Evolutionary conservation across 345 rosid genomes (phyloP), one percentile per base, ranked within the genome.

Genomic region (Bruguiera parviflora): DNA sequence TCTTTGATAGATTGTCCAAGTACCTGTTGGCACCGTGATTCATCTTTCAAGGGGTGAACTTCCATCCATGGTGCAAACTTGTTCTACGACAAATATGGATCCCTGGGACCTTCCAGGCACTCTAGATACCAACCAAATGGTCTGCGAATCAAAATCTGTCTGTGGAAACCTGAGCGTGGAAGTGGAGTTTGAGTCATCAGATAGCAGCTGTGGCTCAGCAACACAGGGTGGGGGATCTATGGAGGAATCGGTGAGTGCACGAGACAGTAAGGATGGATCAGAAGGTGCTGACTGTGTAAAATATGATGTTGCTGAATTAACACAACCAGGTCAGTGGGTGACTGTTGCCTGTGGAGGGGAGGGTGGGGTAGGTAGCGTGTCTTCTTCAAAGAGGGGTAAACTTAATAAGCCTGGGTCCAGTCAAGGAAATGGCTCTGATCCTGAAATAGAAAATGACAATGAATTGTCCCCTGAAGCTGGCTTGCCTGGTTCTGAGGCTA

Each of bases 91-190:
- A 66, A 83, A 78, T 75, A 74, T 84, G 73, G 95, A 91, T 81
- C 98, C 97, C 3, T 94, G 97, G 97, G 98, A 94, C 22, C 88
- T 88, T 83, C 97, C 96, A 1, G 97, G 97, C 20, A 72, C 79
- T 32, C 83, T 94, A 51, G 88, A 63, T 63, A 73, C 71, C 22
- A 81, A 80, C 59, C 75, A 79, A 52, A 72, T 78, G 35, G 72
- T 68, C 58, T n/a, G 61, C 58, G 56, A 75, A 49, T 71, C 68
- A 62, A 76, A 74, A 58, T 21, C 69, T 32, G 62, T 59, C 56
- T 71, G 67, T 16, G 51, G 66, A 63, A 78, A 64, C 24, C 53
- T 25, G 22, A 61, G 18, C 39, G 29, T 57, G 31, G 61, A 37
- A 47, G 80, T 78, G 53, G 80, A 84, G 66, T 72, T 33, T 10